Conservation (phyloP, 306 rosid species). For the Dryas drummondii region DNA sequence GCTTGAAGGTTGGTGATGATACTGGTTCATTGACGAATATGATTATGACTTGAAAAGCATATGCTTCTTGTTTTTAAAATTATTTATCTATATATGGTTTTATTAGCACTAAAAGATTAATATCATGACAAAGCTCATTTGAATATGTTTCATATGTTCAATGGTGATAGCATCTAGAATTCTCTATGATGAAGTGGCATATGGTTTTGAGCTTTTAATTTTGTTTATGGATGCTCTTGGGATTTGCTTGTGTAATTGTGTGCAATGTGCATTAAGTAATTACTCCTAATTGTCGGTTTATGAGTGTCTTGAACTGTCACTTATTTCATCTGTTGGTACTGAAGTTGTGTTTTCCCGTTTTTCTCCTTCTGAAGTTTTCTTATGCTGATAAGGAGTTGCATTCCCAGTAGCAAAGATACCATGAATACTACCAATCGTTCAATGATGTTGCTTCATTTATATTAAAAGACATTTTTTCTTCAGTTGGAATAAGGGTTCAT, state of each 20-base stretch:
- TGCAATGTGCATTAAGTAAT: not conserved
- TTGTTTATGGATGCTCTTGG: not conserved
- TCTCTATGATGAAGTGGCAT: not conserved
- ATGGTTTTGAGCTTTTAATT: not conserved
- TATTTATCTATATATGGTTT: not conserved
- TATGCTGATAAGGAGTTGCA: not conserved
- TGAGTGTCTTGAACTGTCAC: not conserved
- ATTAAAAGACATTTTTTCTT: not conserved
- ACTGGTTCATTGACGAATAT: not conserved
- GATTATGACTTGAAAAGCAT: not conserved
- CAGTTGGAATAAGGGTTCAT: not conserved
- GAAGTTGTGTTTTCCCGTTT: not conserved
- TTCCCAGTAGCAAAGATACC: not conserved
- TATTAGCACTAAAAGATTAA: not conserved
- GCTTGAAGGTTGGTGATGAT: conserved; percentile 70
- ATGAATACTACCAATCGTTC: not conserved
- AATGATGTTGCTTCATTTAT: not conserved
- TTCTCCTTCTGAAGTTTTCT: not conserved
- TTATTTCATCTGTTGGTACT: conserved; percentile 1
- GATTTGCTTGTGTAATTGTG: not conserved
- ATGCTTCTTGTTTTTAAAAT: not conserved
- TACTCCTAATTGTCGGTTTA: not conserved
- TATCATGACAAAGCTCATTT: not conserved
- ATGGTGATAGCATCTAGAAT: not conserved
- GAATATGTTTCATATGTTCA: not conserved